phyloP scores from a whole-genome alignment of 2,329 filamentous ascomycete species.

The Exophiala phaeomuriformis region DNA sequence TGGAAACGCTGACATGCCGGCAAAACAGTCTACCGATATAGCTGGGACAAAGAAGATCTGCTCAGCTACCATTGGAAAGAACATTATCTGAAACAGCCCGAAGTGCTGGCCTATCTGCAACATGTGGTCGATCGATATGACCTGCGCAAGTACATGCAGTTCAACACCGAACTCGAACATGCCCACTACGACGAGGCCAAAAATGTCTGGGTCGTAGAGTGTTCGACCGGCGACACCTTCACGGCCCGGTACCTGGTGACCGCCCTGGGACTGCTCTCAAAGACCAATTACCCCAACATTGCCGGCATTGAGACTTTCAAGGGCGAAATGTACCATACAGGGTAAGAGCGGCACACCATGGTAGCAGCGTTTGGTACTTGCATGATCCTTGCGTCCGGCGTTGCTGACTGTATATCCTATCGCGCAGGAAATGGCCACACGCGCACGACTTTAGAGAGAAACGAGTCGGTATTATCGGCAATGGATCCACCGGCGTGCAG shows the following conservation, averaged over 20 bases:
- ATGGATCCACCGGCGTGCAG: slow-evolving; percentile 39
- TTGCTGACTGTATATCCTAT: background rate
- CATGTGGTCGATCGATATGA: slow-evolving; percentile 42
- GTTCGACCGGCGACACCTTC: slow-evolving; percentile 34
- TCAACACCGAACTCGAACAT: slow-evolving; percentile 38
- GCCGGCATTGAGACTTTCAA: slow-evolving; percentile 35
- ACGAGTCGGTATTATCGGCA: slow-evolving; percentile 38
- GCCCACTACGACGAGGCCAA: slow-evolving; percentile 28
- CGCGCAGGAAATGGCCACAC: slow-evolving; percentile 33
- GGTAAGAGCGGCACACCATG: slow-evolving; percentile 3
- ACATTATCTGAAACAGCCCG: slow-evolving; percentile 26
- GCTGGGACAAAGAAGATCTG: slow-evolving; percentile 32
- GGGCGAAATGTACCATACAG: slow-evolving; percentile 37
- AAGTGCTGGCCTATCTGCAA: slow-evolving; percentile 43
- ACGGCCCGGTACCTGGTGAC: slow-evolving; percentile 35
- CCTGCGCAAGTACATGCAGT: slow-evolving; percentile 41
- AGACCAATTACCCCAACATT: slow-evolving; percentile 35
- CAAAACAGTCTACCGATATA: slow-evolving; percentile 32
- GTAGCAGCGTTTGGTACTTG: background rate
- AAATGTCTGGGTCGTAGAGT: slow-evolving; percentile 39
- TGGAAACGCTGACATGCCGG: background rate
- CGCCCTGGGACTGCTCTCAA: slow-evolving; percentile 35
- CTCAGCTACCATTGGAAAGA: slow-evolving; percentile 16
- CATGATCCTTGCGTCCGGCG: too few relatives aligned
- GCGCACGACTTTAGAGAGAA: slow-evolving; percentile 15